phyloP scores from a whole-genome alignment of 2,329 filamentous ascomycete genomes.

The Diplodia mutila region DNA sequence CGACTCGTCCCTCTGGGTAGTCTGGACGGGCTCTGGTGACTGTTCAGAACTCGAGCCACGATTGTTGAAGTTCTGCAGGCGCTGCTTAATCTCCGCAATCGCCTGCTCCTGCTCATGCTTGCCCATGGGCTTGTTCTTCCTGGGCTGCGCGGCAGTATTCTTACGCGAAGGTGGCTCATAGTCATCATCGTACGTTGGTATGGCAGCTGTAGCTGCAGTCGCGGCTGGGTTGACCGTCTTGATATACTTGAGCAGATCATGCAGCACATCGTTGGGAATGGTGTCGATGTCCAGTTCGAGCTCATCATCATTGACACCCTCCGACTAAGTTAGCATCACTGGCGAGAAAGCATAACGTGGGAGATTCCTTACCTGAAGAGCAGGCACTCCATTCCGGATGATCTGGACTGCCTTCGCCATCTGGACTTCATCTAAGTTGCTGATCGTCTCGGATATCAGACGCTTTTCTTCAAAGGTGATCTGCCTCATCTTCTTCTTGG shows the following conservation, averaged over 20 bases:
- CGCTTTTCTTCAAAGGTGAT: conserved; percentile 84
- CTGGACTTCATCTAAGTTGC: conserved; percentile 75
- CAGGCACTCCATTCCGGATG: conserved; percentile 80
- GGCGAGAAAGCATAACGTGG: background rate
- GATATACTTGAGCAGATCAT: conserved; percentile 61
- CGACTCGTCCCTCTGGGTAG: conserved; percentile 47
- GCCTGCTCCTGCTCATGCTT: conserved; percentile 71
- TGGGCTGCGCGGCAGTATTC: conserved; percentile 57
- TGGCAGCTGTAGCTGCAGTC: conserved; percentile 35
- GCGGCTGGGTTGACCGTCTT: conserved; percentile 37
- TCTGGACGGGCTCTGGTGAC: conserved; percentile 38
- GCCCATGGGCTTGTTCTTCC: conserved; percentile 79
- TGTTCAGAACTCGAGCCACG: conserved; percentile 51
- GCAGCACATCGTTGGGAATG: conserved; percentile 58
- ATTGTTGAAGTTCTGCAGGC: conserved; percentile 50
- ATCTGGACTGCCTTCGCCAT: conserved; percentile 83
- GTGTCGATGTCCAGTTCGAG: conserved; percentile 69
- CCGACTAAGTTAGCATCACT: background rate
- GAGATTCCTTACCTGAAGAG: conserved; percentile 61
- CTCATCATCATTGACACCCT: conserved; percentile 59
- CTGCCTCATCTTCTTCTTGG: conserved; percentile 64
- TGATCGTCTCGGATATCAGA: conserved; percentile 84
- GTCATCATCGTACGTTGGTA: conserved; percentile 51
- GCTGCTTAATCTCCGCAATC: conserved; percentile 65
- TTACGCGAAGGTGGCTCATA: conserved; percentile 50